Evolutionary conservation across 2,329 filamentous ascomycete species (phyloP).

Genomic region (Fusarium acutatum): DNA sequence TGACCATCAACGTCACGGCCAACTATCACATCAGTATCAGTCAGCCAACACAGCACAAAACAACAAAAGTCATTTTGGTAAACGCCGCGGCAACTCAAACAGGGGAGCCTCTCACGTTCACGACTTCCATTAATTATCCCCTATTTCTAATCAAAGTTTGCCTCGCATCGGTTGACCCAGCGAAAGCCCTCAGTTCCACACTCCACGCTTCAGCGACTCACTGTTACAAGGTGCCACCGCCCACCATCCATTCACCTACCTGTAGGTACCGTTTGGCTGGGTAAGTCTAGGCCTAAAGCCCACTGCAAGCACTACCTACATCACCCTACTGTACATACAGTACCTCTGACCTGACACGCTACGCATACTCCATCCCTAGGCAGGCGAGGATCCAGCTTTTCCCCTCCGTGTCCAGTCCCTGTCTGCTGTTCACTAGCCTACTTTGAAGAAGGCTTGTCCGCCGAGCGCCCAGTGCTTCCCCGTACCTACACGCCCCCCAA

Average conservation of each 20-base stretch:
- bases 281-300: constrained; percentile 6
- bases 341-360: constrained; percentile 22
- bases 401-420: constrained; percentile 34
- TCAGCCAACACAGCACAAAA: background rate
- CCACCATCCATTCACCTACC: background rate
- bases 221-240: constrained; percentile 17
- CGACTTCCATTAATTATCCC: background rate
- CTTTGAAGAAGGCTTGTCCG: constrained; percentile 28
- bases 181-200: constrained; percentile 41
- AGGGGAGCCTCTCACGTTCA: background rate
- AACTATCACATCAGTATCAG: background rate
- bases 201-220: constrained; percentile 24
- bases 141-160: constrained; percentile 39
- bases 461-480: constrained; percentile 30
- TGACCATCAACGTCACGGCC: background rate
- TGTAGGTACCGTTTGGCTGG: background rate
- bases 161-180: constrained; percentile 40
- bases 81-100: background rate
- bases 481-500: constrained; percentile 32
- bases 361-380: constrained; percentile 27
- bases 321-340: constrained; percentile 1
- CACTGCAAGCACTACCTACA: constrained; percentile 21
- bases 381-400: constrained; percentile 34
- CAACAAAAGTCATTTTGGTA: background rate
- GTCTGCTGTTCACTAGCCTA: constrained; percentile 36